Percentiles rank a stretch among this genome's conserved stretches.
Evolutionary conservation across 345 rosid genomes (phyloP).

Genomic region (Viola odorata): DNA sequence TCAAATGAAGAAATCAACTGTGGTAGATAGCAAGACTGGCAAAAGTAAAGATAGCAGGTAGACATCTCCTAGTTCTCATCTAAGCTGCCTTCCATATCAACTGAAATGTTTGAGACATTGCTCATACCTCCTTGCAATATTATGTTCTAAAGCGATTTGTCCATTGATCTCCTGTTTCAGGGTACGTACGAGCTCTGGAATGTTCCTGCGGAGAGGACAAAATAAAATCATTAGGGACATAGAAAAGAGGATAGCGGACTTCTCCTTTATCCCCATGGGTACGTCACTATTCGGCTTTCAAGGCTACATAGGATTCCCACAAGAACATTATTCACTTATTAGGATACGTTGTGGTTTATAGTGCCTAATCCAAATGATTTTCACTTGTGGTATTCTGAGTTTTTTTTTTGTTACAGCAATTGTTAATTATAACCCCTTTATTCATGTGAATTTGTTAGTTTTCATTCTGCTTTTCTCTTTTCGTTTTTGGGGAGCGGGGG

Average conservation of each 20-base stretch:
- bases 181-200: conserved; percentile 94
- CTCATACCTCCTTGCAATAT: neutral
- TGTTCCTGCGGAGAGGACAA: conserved; percentile 69
- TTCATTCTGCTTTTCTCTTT: neutral
- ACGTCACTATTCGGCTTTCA: conserved; percentile 12
- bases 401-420: neutral
- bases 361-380: neutral
- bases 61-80: conserved; percentile 5
- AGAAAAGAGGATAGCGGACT: conserved; percentile 89
- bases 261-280: conserved; percentile 78
- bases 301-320: neutral
- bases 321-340: neutral
- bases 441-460: neutral
- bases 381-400: neutral
- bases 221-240: conserved; percentile 54
- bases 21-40: conserved; percentile 34
- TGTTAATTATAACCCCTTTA: neutral
- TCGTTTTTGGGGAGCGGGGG: neutral
- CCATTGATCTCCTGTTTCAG: conserved; percentile 28
- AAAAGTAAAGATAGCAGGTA: conserved; percentile 39
- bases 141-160: neutral
- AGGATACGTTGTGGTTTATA: neutral
- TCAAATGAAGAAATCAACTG: conserved; percentile 33
- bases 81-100: neutral
- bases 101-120: neutral